phyloP scores from a whole-genome alignment of 768 basidiomycete genomes.

The Suillus luteus region DNA sequence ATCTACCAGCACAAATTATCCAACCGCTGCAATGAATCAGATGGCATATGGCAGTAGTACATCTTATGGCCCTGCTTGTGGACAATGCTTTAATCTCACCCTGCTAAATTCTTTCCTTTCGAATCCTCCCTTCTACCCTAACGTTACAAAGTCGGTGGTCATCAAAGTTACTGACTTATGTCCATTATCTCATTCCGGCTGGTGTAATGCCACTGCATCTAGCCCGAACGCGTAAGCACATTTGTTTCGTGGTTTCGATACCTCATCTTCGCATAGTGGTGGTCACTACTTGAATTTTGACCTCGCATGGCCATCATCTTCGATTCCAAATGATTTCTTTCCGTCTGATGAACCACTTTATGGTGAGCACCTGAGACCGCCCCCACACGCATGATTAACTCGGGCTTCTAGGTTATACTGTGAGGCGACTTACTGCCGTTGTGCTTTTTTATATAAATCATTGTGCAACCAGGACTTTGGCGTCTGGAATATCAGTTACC shows the following conservation, averaged over 20 bases:
- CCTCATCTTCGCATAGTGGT: conserved; percentile 44
- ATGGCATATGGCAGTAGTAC: conserved; percentile 77
- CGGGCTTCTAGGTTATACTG: conserved; percentile 38
- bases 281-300: conserved; percentile 80
- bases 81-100: conserved; percentile 78
- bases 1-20: conserved; percentile 61
- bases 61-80: conserved; percentile 75
- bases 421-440: conserved; percentile 22
- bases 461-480: conserved; percentile 67
- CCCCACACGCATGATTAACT: conserved; percentile 27
- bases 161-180: conserved; percentile 84
- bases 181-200: conserved; percentile 59
- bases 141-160: conserved; percentile 58
- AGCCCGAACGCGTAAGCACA: conserved; percentile 63
- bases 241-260: conserved; percentile 6
- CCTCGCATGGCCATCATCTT: conserved; percentile 72
- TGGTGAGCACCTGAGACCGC: conserved; percentile 39
- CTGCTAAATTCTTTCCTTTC: conserved; percentile 67
- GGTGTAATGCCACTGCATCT: conserved; percentile 68
- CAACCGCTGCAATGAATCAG: conserved; percentile 79
- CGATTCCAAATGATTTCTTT: conserved; percentile 73
- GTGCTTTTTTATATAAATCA: background rate
- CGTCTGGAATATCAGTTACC: conserved; percentile 81
- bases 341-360: conserved; percentile 70
- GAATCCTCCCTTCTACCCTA: conserved; percentile 70